phyloP scores from a whole-genome alignment of 306 rosid species.

The Adenanthera pavonina region DNA sequence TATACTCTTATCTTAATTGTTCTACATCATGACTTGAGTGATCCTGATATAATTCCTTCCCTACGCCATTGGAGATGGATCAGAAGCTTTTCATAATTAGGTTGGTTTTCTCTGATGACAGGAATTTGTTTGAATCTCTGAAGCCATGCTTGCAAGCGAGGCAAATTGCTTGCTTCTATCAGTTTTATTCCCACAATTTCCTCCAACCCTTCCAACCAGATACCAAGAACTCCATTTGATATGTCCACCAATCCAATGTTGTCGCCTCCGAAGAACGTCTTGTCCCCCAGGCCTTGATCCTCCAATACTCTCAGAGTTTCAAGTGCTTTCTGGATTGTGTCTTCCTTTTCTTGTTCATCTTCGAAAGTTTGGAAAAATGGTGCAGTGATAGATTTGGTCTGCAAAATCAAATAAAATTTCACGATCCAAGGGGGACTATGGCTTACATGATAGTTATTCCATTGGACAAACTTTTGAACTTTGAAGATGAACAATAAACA shows the following conservation, averaged over 20 bases:
- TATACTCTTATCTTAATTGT: not conserved
- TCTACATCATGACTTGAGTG: not conserved
- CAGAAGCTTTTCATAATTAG: slow-evolving; percentile 14
- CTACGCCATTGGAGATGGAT: slow-evolving; percentile 25
- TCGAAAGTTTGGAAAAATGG: slow-evolving; percentile 7
- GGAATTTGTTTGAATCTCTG: slow-evolving; percentile 8
- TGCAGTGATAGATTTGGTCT: not conserved
- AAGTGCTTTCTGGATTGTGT: slow-evolving; percentile 5
- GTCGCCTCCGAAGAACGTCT: slow-evolving; percentile 34
- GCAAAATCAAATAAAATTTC: not conserved
- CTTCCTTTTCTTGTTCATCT: slow-evolving; percentile 31
- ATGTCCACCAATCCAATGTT: slow-evolving; percentile 36
- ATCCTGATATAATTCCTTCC: not conserved
- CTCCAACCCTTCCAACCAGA: slow-evolving; percentile 35
- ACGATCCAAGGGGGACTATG: not conserved
- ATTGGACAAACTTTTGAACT: not conserved
- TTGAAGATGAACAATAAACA: no score
- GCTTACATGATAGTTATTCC: not conserved
- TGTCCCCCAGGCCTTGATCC: slow-evolving; percentile 31
- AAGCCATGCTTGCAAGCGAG: slow-evolving; percentile 25
- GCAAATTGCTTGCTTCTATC: slow-evolving; percentile 26
- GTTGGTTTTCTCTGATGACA: slow-evolving; percentile 27
- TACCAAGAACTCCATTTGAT: slow-evolving; percentile 33
- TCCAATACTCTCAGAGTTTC: slow-evolving; percentile 37
- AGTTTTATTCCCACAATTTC: slow-evolving; percentile 35